phyloP scores from a whole-genome alignment of 371 early-diverging fungal genomes.

The Coemansia sp. region DNA sequence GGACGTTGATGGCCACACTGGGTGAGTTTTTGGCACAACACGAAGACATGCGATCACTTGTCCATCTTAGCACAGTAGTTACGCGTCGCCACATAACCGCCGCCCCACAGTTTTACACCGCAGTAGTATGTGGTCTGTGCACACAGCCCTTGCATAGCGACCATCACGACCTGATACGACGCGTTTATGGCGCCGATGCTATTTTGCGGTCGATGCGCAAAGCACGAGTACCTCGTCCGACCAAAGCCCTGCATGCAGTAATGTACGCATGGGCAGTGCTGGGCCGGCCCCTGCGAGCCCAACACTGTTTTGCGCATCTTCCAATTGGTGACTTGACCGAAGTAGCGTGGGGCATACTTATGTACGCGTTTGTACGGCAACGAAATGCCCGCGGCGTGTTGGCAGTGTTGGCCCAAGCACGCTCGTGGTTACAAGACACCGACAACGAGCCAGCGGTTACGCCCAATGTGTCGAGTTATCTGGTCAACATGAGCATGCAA shows the following conservation, averaged over 20 bases:
- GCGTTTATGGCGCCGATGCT: conserved; percentile 16
- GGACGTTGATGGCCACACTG: conserved; percentile 15
- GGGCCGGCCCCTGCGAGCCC: conserved; percentile 5
- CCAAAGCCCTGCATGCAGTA: conserved; percentile 13
- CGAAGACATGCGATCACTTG: conserved; percentile 19
- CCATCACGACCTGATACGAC: neutral
- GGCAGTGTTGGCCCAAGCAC: conserved; percentile 15
- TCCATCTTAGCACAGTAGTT: conserved; percentile 5
- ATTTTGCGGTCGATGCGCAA: conserved; percentile 15
- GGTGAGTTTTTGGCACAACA: conserved; percentile 14
- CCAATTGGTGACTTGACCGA: neutral
- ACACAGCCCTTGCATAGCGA: neutral
- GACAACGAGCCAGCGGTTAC: neutral
- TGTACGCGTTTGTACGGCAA: conserved; percentile 22
- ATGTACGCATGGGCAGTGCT: conserved; percentile 37
- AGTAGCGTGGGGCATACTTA: conserved; percentile 32
- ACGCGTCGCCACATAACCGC: neutral
- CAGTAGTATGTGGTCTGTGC: conserved; percentile 27
- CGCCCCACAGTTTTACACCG: conserved; percentile 21
- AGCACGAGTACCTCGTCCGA: conserved; percentile 6
- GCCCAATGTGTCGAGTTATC: conserved; percentile 12
- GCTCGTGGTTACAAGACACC: conserved; percentile 7
- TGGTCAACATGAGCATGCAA: conserved; percentile 27
- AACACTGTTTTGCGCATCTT: conserved; percentile 8
- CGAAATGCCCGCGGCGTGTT: conserved; percentile 5